phyloP scores from a whole-genome alignment of 495 filamentous ascomycete species.

The Talaromyces adpressus region DNA sequence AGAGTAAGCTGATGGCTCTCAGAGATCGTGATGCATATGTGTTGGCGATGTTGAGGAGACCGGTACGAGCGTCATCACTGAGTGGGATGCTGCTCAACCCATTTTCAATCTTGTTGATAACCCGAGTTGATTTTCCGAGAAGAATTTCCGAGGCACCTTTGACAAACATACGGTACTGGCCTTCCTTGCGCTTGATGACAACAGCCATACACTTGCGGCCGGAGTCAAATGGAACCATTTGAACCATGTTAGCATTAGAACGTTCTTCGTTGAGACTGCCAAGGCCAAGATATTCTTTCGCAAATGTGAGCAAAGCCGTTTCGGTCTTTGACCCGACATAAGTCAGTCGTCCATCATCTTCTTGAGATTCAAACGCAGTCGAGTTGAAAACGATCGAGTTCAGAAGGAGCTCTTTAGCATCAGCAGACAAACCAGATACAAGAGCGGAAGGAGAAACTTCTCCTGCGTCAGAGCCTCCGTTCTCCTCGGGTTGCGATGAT shows the following conservation, averaged over 20 bases:
- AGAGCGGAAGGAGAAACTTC: conserved; percentile 53
- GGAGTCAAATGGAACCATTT: conserved; percentile 83
- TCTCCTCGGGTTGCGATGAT: conserved; percentile 22
- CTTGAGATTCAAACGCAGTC: conserved; percentile 74
- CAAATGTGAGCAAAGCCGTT: conserved; percentile 71
- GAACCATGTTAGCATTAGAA: conserved; percentile 59
- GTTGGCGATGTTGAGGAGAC: conserved; percentile 59
- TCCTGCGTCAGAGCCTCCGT: conserved; percentile 15
- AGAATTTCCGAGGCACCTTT: conserved; percentile 91
- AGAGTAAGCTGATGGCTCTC: conserved; percentile 79
- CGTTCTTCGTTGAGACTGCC: conserved; percentile 60
- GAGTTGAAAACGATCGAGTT: conserved; percentile 81
- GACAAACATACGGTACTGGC: conserved; percentile 65
- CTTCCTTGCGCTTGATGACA: conserved; percentile 59
- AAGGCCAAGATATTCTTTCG: conserved; percentile 71
- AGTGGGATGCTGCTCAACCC: conserved; percentile 48
- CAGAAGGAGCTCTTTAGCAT: conserved; percentile 56
- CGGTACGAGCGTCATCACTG: conserved; percentile 49
- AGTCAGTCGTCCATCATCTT: conserved; percentile 53
- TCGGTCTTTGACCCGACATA: conserved; percentile 92
- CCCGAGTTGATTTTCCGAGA: conserved; percentile 60
- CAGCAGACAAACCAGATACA: conserved; percentile 45
- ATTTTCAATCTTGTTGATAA: conserved; percentile 64
- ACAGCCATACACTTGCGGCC: conserved; percentile 84
- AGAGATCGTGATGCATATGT: conserved; percentile 76